phyloP scores from a whole-genome alignment of 2,329 filamentous ascomycete genomes.

The Colletotrichum nymphaeae region DNA sequence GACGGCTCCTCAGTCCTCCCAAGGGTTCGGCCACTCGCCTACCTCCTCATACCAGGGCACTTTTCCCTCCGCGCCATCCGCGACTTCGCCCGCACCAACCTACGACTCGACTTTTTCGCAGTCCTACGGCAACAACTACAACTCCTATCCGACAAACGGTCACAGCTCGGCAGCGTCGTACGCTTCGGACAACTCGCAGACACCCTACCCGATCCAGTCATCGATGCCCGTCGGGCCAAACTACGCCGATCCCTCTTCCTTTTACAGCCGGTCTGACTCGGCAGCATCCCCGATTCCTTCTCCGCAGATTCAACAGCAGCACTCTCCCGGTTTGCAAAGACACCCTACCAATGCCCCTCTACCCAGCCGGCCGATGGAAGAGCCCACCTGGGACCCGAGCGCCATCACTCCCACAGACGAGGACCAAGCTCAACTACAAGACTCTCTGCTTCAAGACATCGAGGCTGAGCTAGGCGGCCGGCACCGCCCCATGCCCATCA shows the following conservation, averaged over 20 bases:
- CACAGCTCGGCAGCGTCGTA: conserved; percentile 51
- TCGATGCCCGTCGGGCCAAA: conserved; percentile 65
- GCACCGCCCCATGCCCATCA: conserved; percentile 54
- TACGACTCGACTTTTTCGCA: conserved; percentile 49
- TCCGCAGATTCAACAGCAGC: conserved; percentile 53
- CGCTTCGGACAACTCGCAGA: conserved; percentile 50
- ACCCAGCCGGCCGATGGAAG: conserved; percentile 64
- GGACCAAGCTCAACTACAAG: conserved; percentile 49
- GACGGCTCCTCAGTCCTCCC: conserved; percentile 47
- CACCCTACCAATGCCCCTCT: conserved; percentile 71
- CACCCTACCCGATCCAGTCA: conserved; percentile 63
- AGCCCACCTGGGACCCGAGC: conserved; percentile 54
- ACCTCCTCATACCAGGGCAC: conserved; percentile 44
- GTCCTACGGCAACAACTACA: conserved; percentile 41
- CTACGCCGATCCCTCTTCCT: conserved; percentile 62
- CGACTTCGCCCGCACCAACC: conserved; percentile 41
- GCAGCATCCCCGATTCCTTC: conserved; percentile 60
- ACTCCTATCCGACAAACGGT: conserved; percentile 53
- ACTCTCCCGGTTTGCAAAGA: conserved; percentile 61
- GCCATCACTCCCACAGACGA: conserved; percentile 43
- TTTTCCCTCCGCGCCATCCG: conserved; percentile 40
- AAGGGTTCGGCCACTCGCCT: conserved; percentile 51
- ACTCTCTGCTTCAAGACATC: conserved; percentile 68
- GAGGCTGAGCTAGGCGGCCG: conserved; percentile 62
- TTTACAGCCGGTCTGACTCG: conserved; percentile 58